phyloP scores from a whole-genome alignment of 306 rosid species.

The Gillenia trifoliata region DNA sequence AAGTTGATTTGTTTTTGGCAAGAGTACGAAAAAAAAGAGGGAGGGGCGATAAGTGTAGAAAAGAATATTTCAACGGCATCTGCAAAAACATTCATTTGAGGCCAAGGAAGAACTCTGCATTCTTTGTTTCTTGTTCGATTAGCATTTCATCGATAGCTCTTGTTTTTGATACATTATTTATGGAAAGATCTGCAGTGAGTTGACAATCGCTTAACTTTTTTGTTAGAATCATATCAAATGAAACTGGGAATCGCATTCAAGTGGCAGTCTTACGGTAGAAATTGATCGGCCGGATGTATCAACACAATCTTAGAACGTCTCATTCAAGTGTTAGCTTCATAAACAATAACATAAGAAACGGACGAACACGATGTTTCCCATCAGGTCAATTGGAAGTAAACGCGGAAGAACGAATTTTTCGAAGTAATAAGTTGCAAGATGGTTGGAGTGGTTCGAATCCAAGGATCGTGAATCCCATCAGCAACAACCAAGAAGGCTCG shows the following conservation, averaged over 20 bases:
- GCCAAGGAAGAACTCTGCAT: neutral
- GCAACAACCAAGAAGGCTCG: too few species aligned
- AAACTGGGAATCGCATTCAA: neutral
- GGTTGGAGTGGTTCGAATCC: too few species aligned
- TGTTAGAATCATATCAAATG: neutral
- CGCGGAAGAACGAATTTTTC: too few species aligned
- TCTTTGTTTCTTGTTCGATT: neutral
- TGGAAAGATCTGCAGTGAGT: neutral
- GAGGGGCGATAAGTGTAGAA: neutral
- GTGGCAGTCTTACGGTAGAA: too few species aligned
- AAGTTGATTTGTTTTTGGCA: neutral
- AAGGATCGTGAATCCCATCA: too few species aligned
- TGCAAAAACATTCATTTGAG: neutral
- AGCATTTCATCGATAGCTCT: neutral
- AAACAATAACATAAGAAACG: too few species aligned
- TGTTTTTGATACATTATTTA: neutral
- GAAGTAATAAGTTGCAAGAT: too few species aligned
- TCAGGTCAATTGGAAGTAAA: too few species aligned
- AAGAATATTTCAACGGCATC: neutral
- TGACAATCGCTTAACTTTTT: neutral
- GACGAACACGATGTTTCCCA: too few species aligned
- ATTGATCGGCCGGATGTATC: too few species aligned
- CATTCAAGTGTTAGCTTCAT: too few species aligned
- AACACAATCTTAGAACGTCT: too few species aligned
- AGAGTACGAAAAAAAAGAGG: neutral